Percentiles rank a stretch among this genome's conserved stretches.
Conservation (phyloP, 2,329 filamentous ascomycete species). For the Fusarium anthophilum region DNA sequence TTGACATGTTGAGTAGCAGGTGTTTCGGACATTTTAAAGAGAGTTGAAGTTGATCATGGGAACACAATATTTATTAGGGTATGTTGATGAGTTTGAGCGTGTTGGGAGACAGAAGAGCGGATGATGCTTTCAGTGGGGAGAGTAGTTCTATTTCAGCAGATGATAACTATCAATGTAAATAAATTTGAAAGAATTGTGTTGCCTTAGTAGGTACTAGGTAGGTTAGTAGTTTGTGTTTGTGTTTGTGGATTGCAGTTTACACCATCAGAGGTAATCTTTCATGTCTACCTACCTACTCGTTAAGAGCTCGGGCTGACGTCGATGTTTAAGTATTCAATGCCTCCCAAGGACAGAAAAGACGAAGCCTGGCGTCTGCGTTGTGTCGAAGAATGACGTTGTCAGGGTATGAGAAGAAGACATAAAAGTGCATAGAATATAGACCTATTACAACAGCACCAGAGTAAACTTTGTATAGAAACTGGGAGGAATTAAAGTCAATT, state of each 20-base stretch:
- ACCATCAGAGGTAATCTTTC: not conserved
- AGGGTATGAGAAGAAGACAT: not conserved
- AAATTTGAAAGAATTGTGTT: not conserved
- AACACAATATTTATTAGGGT: not conserved
- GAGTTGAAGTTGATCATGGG: not conserved
- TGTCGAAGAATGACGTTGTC: not conserved
- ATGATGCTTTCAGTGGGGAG: not conserved
- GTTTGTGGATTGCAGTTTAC: not conserved
- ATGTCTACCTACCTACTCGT: not conserved
- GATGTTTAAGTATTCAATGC: not conserved
- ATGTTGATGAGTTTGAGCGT: not conserved
- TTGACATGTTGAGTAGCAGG: constrained; percentile 38
- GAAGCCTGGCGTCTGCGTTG: not conserved
- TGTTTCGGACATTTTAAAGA: constrained; percentile 12
- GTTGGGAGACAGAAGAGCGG: not conserved
- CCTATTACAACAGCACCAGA: no score
- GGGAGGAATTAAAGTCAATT: not conserved
- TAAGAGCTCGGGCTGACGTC: constrained; percentile 15
- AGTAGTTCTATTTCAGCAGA: not conserved
- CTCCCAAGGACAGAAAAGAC: not conserved
- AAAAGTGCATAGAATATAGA: not conserved
- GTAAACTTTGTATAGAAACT: not conserved
- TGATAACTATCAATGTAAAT: not conserved
- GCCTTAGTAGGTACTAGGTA: not conserved
- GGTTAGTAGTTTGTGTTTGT: not conserved